Evolutionary conservation across 305 asterid genomes (phyloP), one percentile per base, ranked within the genome.

Genomic region (Ruellia speciosa): DNA sequence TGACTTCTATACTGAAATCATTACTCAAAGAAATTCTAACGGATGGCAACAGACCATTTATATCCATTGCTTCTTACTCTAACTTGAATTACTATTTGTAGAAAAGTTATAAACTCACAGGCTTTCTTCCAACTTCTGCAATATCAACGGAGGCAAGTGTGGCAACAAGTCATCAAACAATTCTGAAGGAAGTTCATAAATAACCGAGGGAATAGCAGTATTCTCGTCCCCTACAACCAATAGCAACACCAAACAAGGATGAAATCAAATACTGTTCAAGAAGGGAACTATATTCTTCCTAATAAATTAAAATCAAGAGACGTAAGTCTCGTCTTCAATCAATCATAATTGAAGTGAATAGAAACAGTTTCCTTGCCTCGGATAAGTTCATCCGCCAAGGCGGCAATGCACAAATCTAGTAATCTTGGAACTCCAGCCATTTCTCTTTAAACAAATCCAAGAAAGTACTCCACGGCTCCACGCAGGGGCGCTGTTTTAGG

Each of bases 61-160:
- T 43, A 14, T 12, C 15, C 48, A 3, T 43, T 43, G 7, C 15
- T 43, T 47, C 52, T 47, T 47, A 4, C n/a, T 4, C 9, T 34
- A 1, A 53, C 8, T 9, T n/a, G n/a, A 3, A 13, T 14, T 20
- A 53, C 9, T 24, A 24, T 24, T 24, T 24, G 31, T 49, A 0
- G n/a, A 35, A 40, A 18, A 57, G 19, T 24, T 51, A 46, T 12
- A 18, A 70, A 74, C 90, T 79, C 70, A 87, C 95, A 80, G 59
- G 37, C 73, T 64, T 12, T 70, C 73, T 17, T 80, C 86, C 54
- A 90, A 60, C 70, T 72, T 81, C 39, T 79, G 84, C 82, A 90
- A 75, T 0, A 92, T 87, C 58, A 87, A 48, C 10, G 96, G 94
- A 67, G 85, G 79, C 75, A 90, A 70, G 62, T 66, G 84, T n/a